These are phyloP conservation scores for Claviceps quebecensis DNA, from an alignment of 2,329 filamentous ascomycete species.

Conservation along the genomic window DNA sequence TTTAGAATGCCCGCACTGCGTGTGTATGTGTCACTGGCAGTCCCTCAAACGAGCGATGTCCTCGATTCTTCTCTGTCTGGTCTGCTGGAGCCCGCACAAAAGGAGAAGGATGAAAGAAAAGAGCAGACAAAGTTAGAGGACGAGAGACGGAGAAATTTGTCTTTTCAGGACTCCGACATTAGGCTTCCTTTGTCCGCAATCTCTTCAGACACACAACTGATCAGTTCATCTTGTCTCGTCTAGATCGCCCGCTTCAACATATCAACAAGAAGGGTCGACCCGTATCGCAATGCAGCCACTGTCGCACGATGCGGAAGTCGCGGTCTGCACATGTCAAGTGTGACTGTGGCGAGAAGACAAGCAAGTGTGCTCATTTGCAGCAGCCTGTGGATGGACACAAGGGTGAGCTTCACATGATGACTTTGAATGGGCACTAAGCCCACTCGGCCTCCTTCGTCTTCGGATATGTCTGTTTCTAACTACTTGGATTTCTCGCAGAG, in stretches of 20 bases:
- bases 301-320: constrained; percentile 89
- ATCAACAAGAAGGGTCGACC: constrained; percentile 97
- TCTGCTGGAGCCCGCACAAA: background rate
- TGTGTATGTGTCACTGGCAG: background rate
- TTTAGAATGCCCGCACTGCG: background rate
- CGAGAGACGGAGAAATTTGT: background rate
- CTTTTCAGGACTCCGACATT: background rate
- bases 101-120: background rate
- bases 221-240: background rate
- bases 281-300: constrained; percentile 95
- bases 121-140: background rate
- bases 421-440: background rate
- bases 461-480: constrained; percentile 6
- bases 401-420: constrained; percentile 29
- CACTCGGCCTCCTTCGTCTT: constrained; percentile 2
- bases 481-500: constrained; percentile 26
- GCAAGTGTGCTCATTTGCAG: constrained; percentile 50
- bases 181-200: background rate
- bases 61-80: background rate
- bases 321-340: constrained; percentile 90
- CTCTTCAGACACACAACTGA: background rate
- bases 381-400: constrained; percentile 43
- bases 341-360: constrained; percentile 88
- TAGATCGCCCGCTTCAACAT: constrained; percentile 82
- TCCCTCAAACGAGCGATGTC: background rate